phyloP scores from a whole-genome alignment of 2,329 filamentous ascomycete genomes.

The Xylariaceae sp. region DNA sequence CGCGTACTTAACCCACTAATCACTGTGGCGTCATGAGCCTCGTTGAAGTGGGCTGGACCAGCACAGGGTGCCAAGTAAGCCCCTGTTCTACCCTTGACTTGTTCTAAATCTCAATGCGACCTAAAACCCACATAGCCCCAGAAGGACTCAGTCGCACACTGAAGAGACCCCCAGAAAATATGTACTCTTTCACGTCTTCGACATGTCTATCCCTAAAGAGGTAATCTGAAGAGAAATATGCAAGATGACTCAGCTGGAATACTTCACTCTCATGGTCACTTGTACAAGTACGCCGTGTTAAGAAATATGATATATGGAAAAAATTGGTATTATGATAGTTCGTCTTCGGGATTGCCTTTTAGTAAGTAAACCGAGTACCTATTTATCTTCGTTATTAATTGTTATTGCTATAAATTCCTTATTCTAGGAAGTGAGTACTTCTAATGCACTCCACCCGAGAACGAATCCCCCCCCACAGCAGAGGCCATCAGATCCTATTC shows the following conservation, averaged over 20 bases:
- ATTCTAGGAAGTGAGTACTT: too few relatives aligned
- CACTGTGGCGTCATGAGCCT: constrained; percentile 14
- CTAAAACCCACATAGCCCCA: constrained; percentile 4
- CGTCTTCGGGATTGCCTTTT: too few relatives aligned
- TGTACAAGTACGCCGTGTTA: neutral
- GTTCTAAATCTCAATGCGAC: constrained; percentile 17
- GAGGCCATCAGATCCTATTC: constrained; percentile 16
- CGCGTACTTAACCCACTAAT: too few relatives aligned
- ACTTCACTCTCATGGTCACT: neutral
- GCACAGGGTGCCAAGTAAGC: constrained; percentile 14
- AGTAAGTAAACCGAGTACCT: too few relatives aligned
- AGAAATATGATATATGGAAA: constrained; percentile 2
- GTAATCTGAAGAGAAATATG: constrained; percentile 6
- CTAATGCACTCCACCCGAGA: constrained; percentile 9
- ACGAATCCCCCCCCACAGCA: constrained; percentile 16
- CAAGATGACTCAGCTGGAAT: neutral
- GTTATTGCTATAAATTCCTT: too few relatives aligned
- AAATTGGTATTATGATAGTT: too few relatives aligned
- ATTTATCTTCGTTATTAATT: too few relatives aligned
- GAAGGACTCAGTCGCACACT: neutral
- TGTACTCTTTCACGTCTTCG: neutral
- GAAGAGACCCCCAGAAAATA: too few relatives aligned
- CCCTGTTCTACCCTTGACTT: constrained; percentile 18
- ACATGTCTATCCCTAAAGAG: constrained; percentile 5
- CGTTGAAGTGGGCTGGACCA: constrained; percentile 16